Evolutionary conservation across 139 green algal genomes (phyloP).

Genomic region (Monoraphidium neglectum): DNA sequence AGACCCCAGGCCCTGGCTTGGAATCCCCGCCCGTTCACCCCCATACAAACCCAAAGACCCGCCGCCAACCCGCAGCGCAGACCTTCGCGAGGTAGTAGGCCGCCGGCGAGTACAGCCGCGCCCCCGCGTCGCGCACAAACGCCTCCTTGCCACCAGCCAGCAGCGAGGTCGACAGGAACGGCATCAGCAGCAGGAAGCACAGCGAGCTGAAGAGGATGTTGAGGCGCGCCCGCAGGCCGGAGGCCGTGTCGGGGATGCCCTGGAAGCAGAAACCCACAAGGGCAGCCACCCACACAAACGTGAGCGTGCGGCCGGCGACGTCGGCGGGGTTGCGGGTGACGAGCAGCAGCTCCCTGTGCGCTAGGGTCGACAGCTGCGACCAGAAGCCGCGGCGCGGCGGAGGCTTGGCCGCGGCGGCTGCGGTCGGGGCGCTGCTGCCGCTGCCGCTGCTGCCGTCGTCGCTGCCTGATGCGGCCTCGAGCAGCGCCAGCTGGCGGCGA

Average conservation of each 20-base stretch:
- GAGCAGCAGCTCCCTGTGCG: constrained; percentile 16
- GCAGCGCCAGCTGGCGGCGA: no score
- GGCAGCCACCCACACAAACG: constrained; percentile 60
- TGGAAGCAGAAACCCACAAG: constrained; percentile 46
- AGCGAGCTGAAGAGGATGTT: constrained; percentile 49
- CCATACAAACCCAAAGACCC: no score
- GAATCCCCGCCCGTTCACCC: no score
- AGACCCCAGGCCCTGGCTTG: no score
- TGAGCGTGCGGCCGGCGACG: constrained; percentile 57
- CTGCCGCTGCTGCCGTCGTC: no score
- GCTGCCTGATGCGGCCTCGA: no score
- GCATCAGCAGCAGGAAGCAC: constrained; percentile 69
- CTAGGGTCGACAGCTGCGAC: no score
- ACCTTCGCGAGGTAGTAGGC: constrained; percentile 58
- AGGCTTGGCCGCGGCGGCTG: no score
- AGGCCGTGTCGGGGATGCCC: constrained; percentile 18
- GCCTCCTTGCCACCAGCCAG: constrained; percentile 44
- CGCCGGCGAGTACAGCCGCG: constrained; percentile 44
- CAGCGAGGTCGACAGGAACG: constrained; percentile 32
- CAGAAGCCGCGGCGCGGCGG: no score
- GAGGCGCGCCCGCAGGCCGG: constrained; percentile 25
- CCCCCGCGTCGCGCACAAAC: constrained; percentile 36
- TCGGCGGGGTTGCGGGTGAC: constrained; percentile 66
- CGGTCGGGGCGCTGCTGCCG: no score
- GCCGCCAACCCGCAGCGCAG: neutral